phyloP scores from a whole-genome alignment of 257 asterid species.

The Solanum chilense region DNA sequence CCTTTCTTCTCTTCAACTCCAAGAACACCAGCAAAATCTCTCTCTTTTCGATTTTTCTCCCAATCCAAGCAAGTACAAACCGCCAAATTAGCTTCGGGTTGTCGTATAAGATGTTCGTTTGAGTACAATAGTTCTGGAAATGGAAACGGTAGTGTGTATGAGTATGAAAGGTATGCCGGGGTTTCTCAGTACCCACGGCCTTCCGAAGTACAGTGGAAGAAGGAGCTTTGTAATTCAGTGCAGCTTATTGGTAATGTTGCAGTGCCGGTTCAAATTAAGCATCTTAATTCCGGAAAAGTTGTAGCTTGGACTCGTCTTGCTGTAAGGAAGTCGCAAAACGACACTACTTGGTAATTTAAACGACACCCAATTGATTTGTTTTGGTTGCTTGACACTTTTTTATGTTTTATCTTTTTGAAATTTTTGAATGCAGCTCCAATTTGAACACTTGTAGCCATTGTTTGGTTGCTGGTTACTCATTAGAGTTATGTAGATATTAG shows the following conservation, averaged over 20 bases:
- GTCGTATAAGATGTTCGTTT: constrained; percentile 19
- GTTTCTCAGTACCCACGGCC: constrained; percentile 24
- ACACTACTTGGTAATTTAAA: constrained; percentile 44
- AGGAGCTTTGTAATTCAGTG: constrained; percentile 37
- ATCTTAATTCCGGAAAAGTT: constrained; percentile 60
- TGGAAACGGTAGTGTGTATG: background rate
- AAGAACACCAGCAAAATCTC: background rate
- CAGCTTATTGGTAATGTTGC: constrained; percentile 80
- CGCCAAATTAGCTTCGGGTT: background rate
- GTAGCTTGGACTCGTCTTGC: constrained; percentile 80
- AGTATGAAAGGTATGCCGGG: background rate
- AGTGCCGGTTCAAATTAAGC: constrained; percentile 61
- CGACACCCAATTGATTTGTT: background rate
- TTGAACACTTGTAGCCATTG: background rate
- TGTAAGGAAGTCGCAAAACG: constrained; percentile 72
- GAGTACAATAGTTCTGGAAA: background rate
- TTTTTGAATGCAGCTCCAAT: background rate
- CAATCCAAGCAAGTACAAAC: background rate
- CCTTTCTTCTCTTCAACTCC: background rate
- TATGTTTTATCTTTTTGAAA: background rate
- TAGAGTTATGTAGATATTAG: background rate
- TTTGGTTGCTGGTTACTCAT: background rate
- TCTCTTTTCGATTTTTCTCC: background rate
- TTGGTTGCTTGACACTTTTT: background rate
- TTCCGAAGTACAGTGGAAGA: constrained; percentile 34